Conservation (phyloP, 306 rosid genomes). For the Abrus pulchellus region DNA sequence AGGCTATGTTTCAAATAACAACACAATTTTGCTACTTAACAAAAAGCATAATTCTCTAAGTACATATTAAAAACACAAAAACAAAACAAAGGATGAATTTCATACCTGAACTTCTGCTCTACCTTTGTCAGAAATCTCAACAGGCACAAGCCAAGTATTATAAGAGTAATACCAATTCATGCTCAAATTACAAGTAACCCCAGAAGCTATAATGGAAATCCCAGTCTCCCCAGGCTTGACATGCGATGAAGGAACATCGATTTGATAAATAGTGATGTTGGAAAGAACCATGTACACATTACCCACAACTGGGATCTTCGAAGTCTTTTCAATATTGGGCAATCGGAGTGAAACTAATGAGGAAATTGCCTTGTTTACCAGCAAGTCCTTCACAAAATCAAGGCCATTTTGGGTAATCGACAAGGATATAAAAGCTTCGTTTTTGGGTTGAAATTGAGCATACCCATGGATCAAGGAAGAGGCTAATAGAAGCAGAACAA, state of each 20-base stretch:
- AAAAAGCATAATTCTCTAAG: not conserved
- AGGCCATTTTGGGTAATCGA: constrained; percentile 79
- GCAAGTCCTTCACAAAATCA: constrained; percentile 76
- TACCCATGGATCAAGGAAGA: constrained; percentile 51
- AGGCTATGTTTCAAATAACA: not conserved
- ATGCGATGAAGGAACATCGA: constrained; percentile 69
- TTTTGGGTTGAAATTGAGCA: constrained; percentile 56
- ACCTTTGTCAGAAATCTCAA: constrained; percentile 73
- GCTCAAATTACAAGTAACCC: constrained; percentile 76
- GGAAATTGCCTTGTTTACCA: constrained; percentile 68
- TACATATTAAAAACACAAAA: not conserved
- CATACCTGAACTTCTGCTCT: constrained; percentile 79
- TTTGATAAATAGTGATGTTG: constrained; percentile 65
- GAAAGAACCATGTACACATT: constrained; percentile 66
- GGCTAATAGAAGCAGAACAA: constrained; percentile 58
- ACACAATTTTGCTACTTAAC: constrained; percentile 29
- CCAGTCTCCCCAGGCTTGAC: constrained; percentile 71
- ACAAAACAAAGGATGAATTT: constrained; percentile 20
- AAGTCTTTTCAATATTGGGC: constrained; percentile 64
- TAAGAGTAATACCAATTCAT: constrained; percentile 84
- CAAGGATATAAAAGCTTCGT: constrained; percentile 67
- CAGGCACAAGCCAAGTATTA: constrained; percentile 77
- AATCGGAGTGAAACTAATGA: constrained; percentile 73
- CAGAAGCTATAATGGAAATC: constrained; percentile 68
- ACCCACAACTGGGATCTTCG: constrained; percentile 77